Evolutionary conservation across 768 basidiomycete species (phyloP).

Genomic region (Kwoniella mangroviensis): DNA sequence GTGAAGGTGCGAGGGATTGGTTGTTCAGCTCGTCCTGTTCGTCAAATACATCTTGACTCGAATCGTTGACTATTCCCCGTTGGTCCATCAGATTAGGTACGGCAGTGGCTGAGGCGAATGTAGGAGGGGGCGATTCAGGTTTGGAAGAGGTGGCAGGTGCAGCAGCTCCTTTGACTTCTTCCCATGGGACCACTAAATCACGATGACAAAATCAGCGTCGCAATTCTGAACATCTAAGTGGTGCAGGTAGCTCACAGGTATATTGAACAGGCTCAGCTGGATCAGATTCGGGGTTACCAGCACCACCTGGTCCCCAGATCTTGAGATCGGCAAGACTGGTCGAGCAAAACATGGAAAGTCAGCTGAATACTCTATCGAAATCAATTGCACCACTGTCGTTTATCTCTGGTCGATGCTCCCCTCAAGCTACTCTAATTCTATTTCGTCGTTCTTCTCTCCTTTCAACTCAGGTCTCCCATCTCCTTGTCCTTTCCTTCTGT

Average conservation of each 20-base stretch:
- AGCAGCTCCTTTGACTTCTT: conserved; percentile 61
- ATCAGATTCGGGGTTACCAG: conserved; percentile 55
- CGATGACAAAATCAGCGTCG: background rate
- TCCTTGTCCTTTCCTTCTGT: background rate
- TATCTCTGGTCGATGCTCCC: too few relatives aligned
- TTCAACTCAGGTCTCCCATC: too few relatives aligned
- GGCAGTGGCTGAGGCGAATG: conserved; percentile 52
- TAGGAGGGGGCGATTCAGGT: conserved; percentile 52
- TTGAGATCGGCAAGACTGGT: conserved; percentile 62
- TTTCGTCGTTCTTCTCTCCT: background rate
- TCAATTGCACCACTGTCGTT: background rate
- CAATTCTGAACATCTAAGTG: background rate
- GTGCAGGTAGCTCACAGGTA: conserved; percentile 58
- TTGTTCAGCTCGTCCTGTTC: conserved; percentile 48
- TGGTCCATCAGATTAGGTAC: conserved; percentile 62
- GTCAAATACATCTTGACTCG: conserved; percentile 54
- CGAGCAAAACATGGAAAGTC: background rate
- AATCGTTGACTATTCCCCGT: conserved; percentile 62
- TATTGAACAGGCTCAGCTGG: conserved; percentile 66
- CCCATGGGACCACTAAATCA: conserved; percentile 68
- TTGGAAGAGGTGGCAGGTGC: conserved; percentile 48
- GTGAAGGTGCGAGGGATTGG: conserved; percentile 27
- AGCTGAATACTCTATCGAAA: background rate
- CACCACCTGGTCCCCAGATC: conserved; percentile 65
- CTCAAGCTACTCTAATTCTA: too few relatives aligned